Conservation (phyloP, 2,329 filamentous ascomycete genomes). For the Talaromyces atroroseus region DNA sequence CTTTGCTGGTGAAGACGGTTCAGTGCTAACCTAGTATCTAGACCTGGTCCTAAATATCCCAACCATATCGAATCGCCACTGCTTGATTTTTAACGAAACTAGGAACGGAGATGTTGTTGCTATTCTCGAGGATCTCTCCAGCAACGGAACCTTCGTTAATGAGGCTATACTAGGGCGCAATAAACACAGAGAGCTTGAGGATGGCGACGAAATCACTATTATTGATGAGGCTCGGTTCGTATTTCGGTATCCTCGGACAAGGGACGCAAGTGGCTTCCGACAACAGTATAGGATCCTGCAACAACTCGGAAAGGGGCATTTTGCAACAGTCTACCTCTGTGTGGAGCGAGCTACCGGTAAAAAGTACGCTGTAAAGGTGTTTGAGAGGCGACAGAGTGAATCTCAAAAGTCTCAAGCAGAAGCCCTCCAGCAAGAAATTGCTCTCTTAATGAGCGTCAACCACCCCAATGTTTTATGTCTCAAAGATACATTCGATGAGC, state of each 20-base stretch:
- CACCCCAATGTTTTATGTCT: slow-evolving; percentile 89
- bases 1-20: neutral
- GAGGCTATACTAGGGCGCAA: slow-evolving; percentile 87
- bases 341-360: slow-evolving; percentile 78
- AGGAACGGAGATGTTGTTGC: slow-evolving; percentile 57
- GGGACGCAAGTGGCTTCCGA: slow-evolving; percentile 69
- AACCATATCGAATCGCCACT: slow-evolving; percentile 75
- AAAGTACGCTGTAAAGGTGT: slow-evolving; percentile 88
- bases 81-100: slow-evolving; percentile 53
- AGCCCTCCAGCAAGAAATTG: slow-evolving; percentile 89
- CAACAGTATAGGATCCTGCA: slow-evolving; percentile 82
- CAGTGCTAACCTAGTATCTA: slow-evolving; percentile 24
- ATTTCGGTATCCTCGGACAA: slow-evolving; percentile 78
- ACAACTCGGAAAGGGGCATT: slow-evolving; percentile 89
- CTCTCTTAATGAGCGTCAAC: slow-evolving; percentile 92
- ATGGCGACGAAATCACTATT: slow-evolving; percentile 86
- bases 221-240: slow-evolving; percentile 80
- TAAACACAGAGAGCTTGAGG: slow-evolving; percentile 78
- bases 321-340: slow-evolving; percentile 87
- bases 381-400: slow-evolving; percentile 75
- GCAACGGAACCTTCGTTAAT: slow-evolving; percentile 95
- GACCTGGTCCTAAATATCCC: slow-evolving; percentile 70
- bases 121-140: slow-evolving; percentile 86
- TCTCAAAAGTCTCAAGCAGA: slow-evolving; percentile 81
- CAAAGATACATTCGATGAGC: slow-evolving; percentile 91